Evolutionary conservation across 1,139 yeast genomes (phyloP).

Genomic region (Kodamaea suecica): DNA sequence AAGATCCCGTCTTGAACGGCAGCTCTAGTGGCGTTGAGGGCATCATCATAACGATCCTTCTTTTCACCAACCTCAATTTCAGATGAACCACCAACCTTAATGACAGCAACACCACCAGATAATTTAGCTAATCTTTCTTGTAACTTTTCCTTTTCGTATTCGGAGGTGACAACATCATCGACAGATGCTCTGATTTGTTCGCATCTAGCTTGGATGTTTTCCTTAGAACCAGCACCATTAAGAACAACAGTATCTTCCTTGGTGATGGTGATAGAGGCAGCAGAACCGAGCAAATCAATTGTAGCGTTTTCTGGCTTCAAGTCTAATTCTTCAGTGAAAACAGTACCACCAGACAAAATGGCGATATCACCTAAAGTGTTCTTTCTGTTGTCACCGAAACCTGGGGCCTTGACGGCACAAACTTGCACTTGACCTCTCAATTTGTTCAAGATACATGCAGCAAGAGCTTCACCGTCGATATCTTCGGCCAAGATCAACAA

Average conservation of each 20-base stretch:
- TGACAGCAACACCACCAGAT: constrained; percentile 99
- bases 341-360: constrained; percentile 95
- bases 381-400: constrained; percentile 99
- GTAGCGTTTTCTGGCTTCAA: constrained; percentile 97
- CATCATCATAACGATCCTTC: constrained; percentile 99
- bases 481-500: constrained; percentile 94
- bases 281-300: constrained; percentile 85
- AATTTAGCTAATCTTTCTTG: constrained; percentile 98
- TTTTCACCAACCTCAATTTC: constrained; percentile 99
- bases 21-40: constrained; percentile 98
- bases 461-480: constrained; percentile 97
- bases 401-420: constrained; percentile 98
- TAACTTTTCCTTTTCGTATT: constrained; percentile 95
- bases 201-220: constrained; percentile 82
- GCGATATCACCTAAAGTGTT: constrained; percentile 97
- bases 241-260: constrained; percentile 96
- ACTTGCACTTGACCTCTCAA: constrained; percentile 99
- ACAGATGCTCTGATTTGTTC: constrained; percentile 92
- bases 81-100: constrained; percentile 96
- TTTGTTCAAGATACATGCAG: constrained; percentile 97
- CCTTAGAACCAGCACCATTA: constrained; percentile 95
- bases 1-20: constrained; percentile 99
- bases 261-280: constrained; percentile 91
- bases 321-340: constrained; percentile 97
- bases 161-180: constrained; percentile 74